These are phyloP conservation scores for Eutypella sp. DNA, from an alignment of 2,329 filamentous ascomycete genomes.

Conservation along the genomic window DNA sequence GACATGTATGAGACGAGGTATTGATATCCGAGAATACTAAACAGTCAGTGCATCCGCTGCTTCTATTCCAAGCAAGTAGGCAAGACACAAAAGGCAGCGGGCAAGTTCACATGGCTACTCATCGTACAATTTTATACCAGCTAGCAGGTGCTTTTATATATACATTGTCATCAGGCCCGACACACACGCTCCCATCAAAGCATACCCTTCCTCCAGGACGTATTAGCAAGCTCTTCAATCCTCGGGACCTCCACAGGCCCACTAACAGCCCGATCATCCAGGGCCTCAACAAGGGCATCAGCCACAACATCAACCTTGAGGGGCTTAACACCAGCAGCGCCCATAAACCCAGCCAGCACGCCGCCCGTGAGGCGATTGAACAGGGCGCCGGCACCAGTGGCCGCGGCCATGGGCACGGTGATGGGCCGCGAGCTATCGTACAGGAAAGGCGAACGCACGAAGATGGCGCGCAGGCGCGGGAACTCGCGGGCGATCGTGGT, in stretches of 20 bases:
- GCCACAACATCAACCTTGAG: constrained; percentile 83
- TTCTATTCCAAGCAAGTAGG: too few species aligned
- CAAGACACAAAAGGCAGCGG: too few species aligned
- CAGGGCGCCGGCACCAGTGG: constrained; percentile 67
- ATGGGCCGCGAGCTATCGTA: constrained; percentile 79
- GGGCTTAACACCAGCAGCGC: constrained; percentile 78
- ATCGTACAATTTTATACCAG: too few species aligned
- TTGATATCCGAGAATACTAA: too few species aligned
- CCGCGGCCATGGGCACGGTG: constrained; percentile 78
- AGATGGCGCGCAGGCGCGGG: constrained; percentile 71
- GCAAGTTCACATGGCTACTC: too few species aligned
- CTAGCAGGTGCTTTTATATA: too few species aligned
- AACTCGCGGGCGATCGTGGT: constrained; percentile 67
- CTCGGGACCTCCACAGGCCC: constrained; percentile 74
- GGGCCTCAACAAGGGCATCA: constrained; percentile 82
- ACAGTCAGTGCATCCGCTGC: too few species aligned
- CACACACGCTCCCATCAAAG: constrained; percentile 45
- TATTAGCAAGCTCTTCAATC: constrained; percentile 76
- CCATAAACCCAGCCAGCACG: constrained; percentile 70
- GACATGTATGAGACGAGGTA: too few species aligned
- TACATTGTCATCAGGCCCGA: too few species aligned
- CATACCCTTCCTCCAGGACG: constrained; percentile 88
- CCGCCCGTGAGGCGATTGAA: constrained; percentile 77
- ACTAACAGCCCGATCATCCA: constrained; percentile 66
- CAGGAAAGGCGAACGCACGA: constrained; percentile 81